Base-by-base conservation (phyloP, 768 basidiomycete species). In the Hortiboletus campestris region DNA sequence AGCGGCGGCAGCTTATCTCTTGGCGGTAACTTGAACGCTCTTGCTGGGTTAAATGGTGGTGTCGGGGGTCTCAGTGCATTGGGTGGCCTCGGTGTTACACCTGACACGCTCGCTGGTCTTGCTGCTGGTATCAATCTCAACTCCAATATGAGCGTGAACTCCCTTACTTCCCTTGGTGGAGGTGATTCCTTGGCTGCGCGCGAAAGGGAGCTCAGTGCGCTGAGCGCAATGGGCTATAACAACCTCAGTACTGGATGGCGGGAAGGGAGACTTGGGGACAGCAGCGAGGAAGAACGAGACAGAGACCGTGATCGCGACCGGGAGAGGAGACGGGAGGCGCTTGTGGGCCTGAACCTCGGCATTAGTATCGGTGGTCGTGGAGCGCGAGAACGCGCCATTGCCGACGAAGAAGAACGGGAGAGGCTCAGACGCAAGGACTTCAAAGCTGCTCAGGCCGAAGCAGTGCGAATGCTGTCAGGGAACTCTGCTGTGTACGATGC, bases 401-500 rank as follows among this genome's bases (percentile, higher is more conserved):
- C 86, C 14, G 85, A 86, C 31, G 78, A 79, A 63, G 70, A 71
- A 62, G 82, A 78, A 68, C 73, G 79, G 45, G 82, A 78, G 67
- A 73, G 78, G 56, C 71, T 78, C 60, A 75, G 85, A 53, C 81
- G 80, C 64, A 85, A 81, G 67, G 80, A 80, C 46, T 72, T 77
- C 56, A 76, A 79, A 35, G 72, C 74, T 31, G 41, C 46, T 42
- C 72, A 80, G 25, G 72, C 71, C 2, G 70, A 71, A 44, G 71
- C 67, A 41, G 74, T 75, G 20, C 64, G 70, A 19, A 62, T 80
- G 50, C 62, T 79, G 9, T 68, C 76, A 48, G 72, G 71, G 46
- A 73, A 75, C 60, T 66, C 80, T 3, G 74, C 76, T 22, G 81
- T 87, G 2, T 92, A 82, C 66, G 91, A 94, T 63, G 86, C 89